Conservation (phyloP, 2,329 filamentous ascomycete species). For the Trichoderma brevicompactum region DNA sequence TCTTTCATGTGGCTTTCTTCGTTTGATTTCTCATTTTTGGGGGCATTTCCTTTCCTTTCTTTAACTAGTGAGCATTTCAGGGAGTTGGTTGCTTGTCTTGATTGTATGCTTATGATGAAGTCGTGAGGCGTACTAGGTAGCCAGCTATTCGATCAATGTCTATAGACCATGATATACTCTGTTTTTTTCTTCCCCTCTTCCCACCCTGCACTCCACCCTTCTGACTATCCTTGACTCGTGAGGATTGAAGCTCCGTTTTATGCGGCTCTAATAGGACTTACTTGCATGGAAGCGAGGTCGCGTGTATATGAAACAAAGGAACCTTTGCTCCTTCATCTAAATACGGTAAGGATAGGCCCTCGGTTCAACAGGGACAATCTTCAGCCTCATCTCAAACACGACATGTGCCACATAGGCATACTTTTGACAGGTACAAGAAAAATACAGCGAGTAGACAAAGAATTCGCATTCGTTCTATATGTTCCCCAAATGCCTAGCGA, state of each 20-base stretch:
- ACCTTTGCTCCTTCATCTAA: conserved; percentile 10
- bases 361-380: background rate
- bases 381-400: conserved; percentile 14
- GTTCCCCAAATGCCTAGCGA: background rate
- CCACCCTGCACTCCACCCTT: background rate
- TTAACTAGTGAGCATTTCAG: conserved; percentile 13
- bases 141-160: background rate
- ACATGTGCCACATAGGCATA: background rate
- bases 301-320: conserved; percentile 13
- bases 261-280: background rate
- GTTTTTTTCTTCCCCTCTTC: background rate
- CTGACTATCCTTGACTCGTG: background rate
- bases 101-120: conserved; percentile 1
- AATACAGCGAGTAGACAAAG: too few species aligned
- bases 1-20: background rate
- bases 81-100: conserved; percentile 22
- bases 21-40: background rate
- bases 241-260: background rate
- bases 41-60: background rate
- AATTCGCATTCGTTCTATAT: background rate
- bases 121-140: conserved; percentile 1
- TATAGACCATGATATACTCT: conserved; percentile 2
- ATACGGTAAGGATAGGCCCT: conserved; percentile 3
- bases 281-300: conserved; percentile 1
- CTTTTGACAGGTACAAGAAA: background rate